Base-by-base conservation (phyloP, 345 rosid genomes). In the Bruguiera gymnorhiza region DNA sequence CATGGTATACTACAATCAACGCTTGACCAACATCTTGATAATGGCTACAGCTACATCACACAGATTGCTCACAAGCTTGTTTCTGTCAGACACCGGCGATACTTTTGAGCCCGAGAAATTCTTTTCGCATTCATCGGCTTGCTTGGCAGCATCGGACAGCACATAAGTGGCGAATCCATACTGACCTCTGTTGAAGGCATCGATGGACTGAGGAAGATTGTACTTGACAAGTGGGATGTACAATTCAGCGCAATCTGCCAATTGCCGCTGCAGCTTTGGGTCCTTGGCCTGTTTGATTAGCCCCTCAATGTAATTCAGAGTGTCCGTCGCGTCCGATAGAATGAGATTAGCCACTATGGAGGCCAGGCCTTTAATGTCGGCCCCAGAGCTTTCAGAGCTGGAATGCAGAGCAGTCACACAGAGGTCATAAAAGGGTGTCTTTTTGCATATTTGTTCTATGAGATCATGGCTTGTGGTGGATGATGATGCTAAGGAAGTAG, bases 201-300 rank as follows among this genome's bases (percentile, higher is more conserved):
- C 83, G 21, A 86, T 88, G 55, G 95, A 97, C 65, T 94, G 96
- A 66, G 98, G 97, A 11, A 94, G 85, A 51, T 86, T 92, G 74
- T 86, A 94, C 84, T 73, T 74, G 8, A 94, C 96, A 11, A 89
- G 89, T 4, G 97, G 96, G n/a, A 91, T 86, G 76, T 94, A 91
- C 30, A 94, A 55, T 66, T 94, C 96, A 0, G 95, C 95, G 16
- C 98, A 94, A 2, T 85, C 67, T 21, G 93, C 98, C 74, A 94
- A 61, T 1, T 85, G 86, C 16, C 86, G 77, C 84, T 94, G 91
- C 13, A 73, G 58, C 62, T 78, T 63, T 4, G 93, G 91, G 62
- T 89, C 93, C 20, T 80, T 58, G 4, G 75, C 67, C 24, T 73
- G 77, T 65, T 70, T 84, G 32, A 89, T 79, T 27, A 78, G 75